These are phyloP conservation scores for Neonothopanus nambi DNA, from an alignment of 1,284 basidiomycete species.

Conservation along the genomic window DNA sequence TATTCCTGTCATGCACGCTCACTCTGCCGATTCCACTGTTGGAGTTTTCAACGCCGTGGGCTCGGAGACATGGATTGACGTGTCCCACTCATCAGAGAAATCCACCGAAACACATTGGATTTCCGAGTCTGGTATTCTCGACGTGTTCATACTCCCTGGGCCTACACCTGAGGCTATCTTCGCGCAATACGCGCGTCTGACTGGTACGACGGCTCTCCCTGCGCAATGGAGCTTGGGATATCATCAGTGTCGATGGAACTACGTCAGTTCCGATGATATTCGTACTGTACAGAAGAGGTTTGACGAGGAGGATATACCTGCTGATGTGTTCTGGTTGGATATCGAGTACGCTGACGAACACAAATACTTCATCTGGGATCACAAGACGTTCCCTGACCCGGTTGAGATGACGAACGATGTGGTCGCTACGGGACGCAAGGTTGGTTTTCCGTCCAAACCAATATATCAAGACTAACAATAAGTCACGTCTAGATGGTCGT, in stretches of 20 bases:
- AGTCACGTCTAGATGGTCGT: conserved; percentile 78
- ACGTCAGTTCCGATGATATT: conserved; percentile 89
- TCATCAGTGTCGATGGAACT: conserved; percentile 99
- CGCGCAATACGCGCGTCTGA: conserved; percentile 82
- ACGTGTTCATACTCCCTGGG: conserved; percentile 91
- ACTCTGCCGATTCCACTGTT: conserved; percentile 82
- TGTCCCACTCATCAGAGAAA: conserved; percentile 64
- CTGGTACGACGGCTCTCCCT: conserved; percentile 86
- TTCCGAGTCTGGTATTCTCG: conserved; percentile 94
- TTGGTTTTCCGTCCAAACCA: conserved; percentile 27
- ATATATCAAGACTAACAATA: neutral
- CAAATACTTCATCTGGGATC: conserved; percentile 98
- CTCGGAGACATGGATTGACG: conserved; percentile 96
- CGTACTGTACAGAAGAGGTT: conserved; percentile 86
- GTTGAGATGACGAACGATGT: conserved; percentile 92
- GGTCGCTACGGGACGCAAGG: conserved; percentile 85
- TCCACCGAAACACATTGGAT: conserved; percentile 93
- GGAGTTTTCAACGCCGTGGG: conserved; percentile 90
- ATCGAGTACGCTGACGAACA: conserved; percentile 96
- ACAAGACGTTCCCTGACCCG: conserved; percentile 90
- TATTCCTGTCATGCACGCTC: conserved; percentile 93
- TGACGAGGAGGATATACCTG: conserved; percentile 91
- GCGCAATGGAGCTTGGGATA: conserved; percentile 92
- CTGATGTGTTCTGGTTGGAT: conserved; percentile 98
- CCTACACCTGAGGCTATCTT: conserved; percentile 83